Conservation (phyloP, 1,139 yeast species). For the Nakaseomyces nivariensis region DNA sequence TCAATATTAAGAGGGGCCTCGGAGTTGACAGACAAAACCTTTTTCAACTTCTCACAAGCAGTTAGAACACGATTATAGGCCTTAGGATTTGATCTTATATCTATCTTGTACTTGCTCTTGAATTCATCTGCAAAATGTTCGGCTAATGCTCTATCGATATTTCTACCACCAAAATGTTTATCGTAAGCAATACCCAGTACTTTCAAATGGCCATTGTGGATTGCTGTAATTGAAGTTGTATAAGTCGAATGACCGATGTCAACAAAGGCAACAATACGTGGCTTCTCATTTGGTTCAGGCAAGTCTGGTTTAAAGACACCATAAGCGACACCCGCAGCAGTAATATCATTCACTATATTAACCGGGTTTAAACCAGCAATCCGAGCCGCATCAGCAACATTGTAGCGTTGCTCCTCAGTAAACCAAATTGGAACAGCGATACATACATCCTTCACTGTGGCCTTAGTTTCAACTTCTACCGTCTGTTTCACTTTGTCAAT, state of each 20-base stretch:
- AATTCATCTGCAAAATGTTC: conserved; percentile 90
- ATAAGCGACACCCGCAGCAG: conserved; percentile 98
- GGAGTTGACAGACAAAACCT: conserved; percentile 89
- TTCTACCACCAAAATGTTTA: conserved; percentile 96
- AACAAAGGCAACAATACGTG: conserved; percentile 81
- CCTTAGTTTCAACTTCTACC: conserved; percentile 70
- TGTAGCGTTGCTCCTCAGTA: conserved; percentile 93
- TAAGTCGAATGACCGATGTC: conserved; percentile 95
- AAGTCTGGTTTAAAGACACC: conserved; percentile 95
- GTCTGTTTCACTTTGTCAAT: conserved; percentile 80
- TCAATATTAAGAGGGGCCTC: conserved; percentile 91
- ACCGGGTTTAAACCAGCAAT: conserved; percentile 97
- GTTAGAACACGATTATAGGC: conserved; percentile 86
- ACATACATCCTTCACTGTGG: conserved; percentile 73
- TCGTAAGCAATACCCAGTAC: conserved; percentile 84
- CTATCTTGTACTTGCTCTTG: conserved; percentile 82
- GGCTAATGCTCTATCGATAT: conserved; percentile 84
- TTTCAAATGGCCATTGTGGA: conserved; percentile 92
- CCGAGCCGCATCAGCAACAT: conserved; percentile 87
- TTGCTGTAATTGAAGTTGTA: conserved; percentile 81
- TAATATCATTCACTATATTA: conserved; percentile 89
- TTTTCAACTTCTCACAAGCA: conserved; percentile 88
- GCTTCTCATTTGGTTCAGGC: conserved; percentile 65
- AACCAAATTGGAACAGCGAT: conserved; percentile 96
- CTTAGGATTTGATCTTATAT: conserved; percentile 79